Evolutionary conservation across 176 grass and related monocot species (phyloP), one percentile per base, ranked within the genome.

Genomic region (Urochloa ruziziensis): DNA sequence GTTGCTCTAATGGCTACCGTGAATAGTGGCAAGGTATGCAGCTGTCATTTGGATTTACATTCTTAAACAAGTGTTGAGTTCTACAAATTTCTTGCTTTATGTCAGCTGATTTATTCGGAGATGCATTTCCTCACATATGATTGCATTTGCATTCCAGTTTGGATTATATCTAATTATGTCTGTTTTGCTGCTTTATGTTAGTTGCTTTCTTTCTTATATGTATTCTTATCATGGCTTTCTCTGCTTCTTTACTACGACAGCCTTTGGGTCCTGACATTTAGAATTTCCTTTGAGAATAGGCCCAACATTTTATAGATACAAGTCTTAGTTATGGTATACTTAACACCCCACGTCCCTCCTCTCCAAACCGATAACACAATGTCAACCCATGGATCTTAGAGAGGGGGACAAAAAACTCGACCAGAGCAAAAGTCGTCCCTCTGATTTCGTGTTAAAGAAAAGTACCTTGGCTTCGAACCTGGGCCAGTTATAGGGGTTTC

Each of bases 21-120:
- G 42, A 82, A 95, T 90, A 88, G 91, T 73, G 96, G 93, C 35
- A 95, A 95, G 96, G 96, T 98, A 93, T 74, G 67, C 23, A 52
- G 8, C 74, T 69, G 11, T 36, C 36, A 46, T 56, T 79, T 65
- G 72, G 39, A 30, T 29, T 86, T 76, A 51, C 64, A 70, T 80
- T 79, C 33, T 32, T 52, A 10, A 68, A 61, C 58, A 58, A 83
- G 52, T 17, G 30, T 19, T 65, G 7, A 76, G 44, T 77, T 42
- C n/a, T 70, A 1, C 10, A 74, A 36, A 73, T 74, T 54, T 27
- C 25, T 74, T 58, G 5, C 44, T 80, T 65, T 73, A 44, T 15
- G 36, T 46, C 37, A 47, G 61, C 6, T 46, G 19, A 57, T 81
- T 75, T 49, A 6, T 67, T 80, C 34, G 80, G 14, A 61, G 29